These are phyloP conservation scores for Tolypocladium ovalisporum DNA, from an alignment of 2,329 filamentous ascomycete genomes.

Conservation along the genomic window DNA sequence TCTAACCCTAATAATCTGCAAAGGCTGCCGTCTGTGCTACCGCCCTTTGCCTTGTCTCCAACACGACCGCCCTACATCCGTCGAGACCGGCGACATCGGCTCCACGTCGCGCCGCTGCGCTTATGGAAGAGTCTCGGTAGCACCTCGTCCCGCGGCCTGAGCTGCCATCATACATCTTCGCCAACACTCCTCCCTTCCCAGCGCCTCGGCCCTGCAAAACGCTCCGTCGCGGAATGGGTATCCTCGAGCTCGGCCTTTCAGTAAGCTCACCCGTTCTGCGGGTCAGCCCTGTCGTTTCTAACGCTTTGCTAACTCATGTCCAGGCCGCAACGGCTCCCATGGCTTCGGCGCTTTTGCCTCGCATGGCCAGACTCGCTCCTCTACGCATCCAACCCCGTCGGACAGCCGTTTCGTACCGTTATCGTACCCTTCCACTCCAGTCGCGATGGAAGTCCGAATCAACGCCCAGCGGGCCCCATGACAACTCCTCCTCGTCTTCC, in stretches of 20 bases:
- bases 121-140: neutral
- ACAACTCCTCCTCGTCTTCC: neutral
- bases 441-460: constrained; percentile 2
- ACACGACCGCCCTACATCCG: too few species aligned
- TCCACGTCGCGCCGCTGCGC: neutral
- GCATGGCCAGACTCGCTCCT: constrained; percentile 5
- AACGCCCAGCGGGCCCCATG: neutral
- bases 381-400: constrained; percentile 2
- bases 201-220: neutral
- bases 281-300: neutral
- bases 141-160: neutral
- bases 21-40: neutral
- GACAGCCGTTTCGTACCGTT: constrained; percentile 3
- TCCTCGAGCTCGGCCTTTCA: constrained; percentile 4
- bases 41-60: neutral
- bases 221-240: constrained; percentile 1
- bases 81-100: neutral
- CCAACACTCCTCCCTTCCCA: neutral
- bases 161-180: neutral
- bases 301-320: neutral
- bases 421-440: neutral
- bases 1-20: too few species aligned
- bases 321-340: constrained; percentile 7
- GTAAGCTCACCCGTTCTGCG: neutral
- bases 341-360: constrained; percentile 10